Percentiles rank a stretch among this genome's conserved stretches.
Evolutionary conservation across 495 filamentous ascomycete genomes (phyloP).

Genomic region (Patellaria atrata): DNA sequence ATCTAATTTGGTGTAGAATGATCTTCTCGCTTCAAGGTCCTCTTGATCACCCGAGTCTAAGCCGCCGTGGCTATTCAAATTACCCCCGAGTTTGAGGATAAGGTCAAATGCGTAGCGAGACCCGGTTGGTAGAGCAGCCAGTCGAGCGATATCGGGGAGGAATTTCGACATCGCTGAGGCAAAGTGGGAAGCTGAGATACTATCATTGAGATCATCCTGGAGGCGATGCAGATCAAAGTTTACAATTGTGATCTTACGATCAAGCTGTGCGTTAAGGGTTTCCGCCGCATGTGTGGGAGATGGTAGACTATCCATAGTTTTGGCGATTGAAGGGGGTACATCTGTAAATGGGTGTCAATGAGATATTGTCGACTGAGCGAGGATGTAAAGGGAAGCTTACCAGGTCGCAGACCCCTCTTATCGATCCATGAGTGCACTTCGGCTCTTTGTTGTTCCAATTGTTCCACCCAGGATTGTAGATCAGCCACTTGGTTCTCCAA

Average conservation of each 20-base stretch:
- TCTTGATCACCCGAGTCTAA: constrained; percentile 32
- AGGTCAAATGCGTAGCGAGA: constrained; percentile 35
- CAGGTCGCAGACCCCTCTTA: constrained; percentile 36
- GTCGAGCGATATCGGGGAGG: constrained; percentile 33
- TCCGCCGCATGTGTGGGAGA: constrained; percentile 26
- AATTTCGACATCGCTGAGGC: constrained; percentile 35
- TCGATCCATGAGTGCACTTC: constrained; percentile 39
- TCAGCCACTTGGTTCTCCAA: constrained; percentile 33
- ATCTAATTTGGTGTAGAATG: constrained; percentile 32
- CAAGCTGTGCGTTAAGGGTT: constrained; percentile 37
- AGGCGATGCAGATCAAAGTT: constrained; percentile 41
- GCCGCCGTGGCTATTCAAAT: constrained; percentile 36
- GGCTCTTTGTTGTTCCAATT: constrained; percentile 31
- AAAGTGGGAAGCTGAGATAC: constrained; percentile 29
- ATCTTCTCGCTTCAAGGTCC: constrained; percentile 28
- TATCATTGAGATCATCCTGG: constrained; percentile 37
- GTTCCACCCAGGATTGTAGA: constrained; percentile 29
- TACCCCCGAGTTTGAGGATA: constrained; percentile 37
- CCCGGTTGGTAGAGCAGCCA: constrained; percentile 30
- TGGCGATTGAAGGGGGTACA: constrained; percentile 35
- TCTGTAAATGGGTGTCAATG: constrained; percentile 24
- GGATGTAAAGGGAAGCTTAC: constrained; percentile 20
- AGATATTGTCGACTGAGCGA: not conserved
- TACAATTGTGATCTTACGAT: constrained; percentile 40
- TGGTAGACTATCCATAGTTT: constrained; percentile 35